Evolutionary conservation across 495 filamentous ascomycete species (phyloP).

Genomic region (Achaetomiella virescens): DNA sequence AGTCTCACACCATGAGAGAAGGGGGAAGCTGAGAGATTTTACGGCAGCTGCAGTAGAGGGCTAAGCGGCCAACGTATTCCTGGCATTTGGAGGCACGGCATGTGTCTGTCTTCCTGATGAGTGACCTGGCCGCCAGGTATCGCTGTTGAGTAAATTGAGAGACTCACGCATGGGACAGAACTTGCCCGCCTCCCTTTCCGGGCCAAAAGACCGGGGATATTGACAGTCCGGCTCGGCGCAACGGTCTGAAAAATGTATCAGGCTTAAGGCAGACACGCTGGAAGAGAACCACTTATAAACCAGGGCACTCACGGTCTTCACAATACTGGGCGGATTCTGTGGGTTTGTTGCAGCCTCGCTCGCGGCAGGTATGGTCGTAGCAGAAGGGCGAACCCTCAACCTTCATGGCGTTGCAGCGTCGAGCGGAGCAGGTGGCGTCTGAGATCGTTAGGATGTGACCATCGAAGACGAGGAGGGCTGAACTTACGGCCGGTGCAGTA

Average conservation of each 20-base stretch:
- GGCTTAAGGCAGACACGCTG: not conserved
- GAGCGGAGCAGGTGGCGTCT: conserved; percentile 28
- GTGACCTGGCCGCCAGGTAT: not conserved
- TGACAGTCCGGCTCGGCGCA: conserved; percentile 13
- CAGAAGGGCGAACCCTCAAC: conserved; percentile 18
- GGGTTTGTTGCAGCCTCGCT: conserved; percentile 22
- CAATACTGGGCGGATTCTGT: conserved; percentile 19
- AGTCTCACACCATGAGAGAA: not conserved
- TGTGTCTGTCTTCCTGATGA: conserved; percentile 13
- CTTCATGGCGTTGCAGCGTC: conserved; percentile 19
- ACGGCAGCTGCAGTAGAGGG: conserved; percentile 21
- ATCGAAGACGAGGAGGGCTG: not conserved
- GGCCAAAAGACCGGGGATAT: conserved; percentile 1
- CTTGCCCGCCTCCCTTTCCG: not conserved
- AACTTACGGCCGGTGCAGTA: conserved; percentile 28
- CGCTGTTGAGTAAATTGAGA: not conserved
- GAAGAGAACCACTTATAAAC: no score
- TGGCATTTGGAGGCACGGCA: conserved; percentile 18
- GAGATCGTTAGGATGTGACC: not conserved
- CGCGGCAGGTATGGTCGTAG: conserved; percentile 23
- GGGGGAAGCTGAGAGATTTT: not conserved
- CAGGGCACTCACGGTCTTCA: conserved; percentile 22
- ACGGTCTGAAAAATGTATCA: conserved; percentile 7
- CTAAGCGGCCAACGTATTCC: conserved; percentile 13
- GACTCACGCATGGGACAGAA: conserved; percentile 22